Evolutionary conservation across 2,329 filamentous ascomycete genomes (phyloP), one percentile per base, ranked within the genome.

Genomic region (Gaeumannomyces tritici): DNA sequence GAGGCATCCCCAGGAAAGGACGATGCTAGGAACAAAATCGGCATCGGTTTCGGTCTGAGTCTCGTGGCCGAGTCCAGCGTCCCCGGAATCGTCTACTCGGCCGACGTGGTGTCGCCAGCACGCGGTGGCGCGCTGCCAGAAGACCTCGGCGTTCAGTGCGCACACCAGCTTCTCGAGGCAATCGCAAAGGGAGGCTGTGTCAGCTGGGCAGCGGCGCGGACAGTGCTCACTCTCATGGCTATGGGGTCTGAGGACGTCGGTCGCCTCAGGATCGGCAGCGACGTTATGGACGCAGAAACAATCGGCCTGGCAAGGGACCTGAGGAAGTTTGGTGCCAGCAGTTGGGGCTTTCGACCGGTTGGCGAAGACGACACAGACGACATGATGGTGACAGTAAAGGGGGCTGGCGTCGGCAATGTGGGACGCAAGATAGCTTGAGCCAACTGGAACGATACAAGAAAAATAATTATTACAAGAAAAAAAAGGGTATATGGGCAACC

Each of bases 241-340:
- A 98, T 99, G 95, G 95, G 95, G 0, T 91, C 89, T 1, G 95
- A 98, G 73, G 95, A 99, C 74, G 92, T 99, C 18, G 95, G 95
- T 5, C 84, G 95, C 64, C 74, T 99, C 67, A 85, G 90, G 65
- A 73, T 99, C 63, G 91, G 93, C 35, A 87, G 86, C 69, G 89
- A 93, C 58, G 86, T 97, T 0, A 76, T 98, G 57, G 93, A 87
- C 0, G 89, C 87, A 3, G 91, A 96, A 72, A 88, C 91, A 64
- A 83, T 99, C 63, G 85, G 86, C 60, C 77, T 97, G 62, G 93
- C 90, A 13, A 83, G 95, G 69, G 95, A 99, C 73, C 75, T 97
- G 68, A 89, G 86, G 72, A 87, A 83, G n/a, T 96, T 98, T 75
- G 93, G 93, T 33, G 89, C 90, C 56, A 92, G 89, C 67, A 91